Percentiles rank a stretch among this genome's conserved stretches.
phyloP scores from a whole-genome alignment of 768 basidiomycete genomes.

The Lactifluus subvellereus region DNA sequence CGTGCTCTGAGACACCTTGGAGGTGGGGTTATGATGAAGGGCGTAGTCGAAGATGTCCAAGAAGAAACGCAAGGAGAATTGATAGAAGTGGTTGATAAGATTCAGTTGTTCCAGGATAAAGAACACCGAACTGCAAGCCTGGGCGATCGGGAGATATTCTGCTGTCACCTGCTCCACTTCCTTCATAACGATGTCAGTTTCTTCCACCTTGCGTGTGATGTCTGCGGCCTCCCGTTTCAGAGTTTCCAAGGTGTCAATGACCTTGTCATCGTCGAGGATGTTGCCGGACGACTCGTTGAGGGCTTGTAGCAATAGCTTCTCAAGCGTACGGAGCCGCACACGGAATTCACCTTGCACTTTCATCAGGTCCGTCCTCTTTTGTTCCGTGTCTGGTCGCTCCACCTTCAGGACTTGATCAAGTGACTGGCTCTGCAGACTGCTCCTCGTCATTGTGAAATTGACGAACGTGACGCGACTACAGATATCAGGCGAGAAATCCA shows the following conservation, averaged over 20 bases:
- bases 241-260: conserved; percentile 93
- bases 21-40: conserved; percentile 86
- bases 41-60: conserved; percentile 97
- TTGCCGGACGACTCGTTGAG: conserved; percentile 96
- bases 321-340: conserved; percentile 83
- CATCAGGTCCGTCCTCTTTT: conserved; percentile 93
- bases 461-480: conserved; percentile 96
- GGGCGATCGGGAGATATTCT: conserved; percentile 90
- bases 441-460: conserved; percentile 98
- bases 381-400: conserved; percentile 94
- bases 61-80: conserved; percentile 97
- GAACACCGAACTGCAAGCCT: conserved; percentile 94
- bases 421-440: conserved; percentile 97
- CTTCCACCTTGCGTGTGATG: conserved; percentile 91
- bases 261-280: conserved; percentile 98
- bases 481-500: conserved; percentile 97
- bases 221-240: conserved; percentile 95
- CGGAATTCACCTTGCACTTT: conserved; percentile 98
- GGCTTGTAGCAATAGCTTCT: conserved; percentile 88
- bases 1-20: conserved; percentile 67
- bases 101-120: conserved; percentile 95
- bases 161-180: conserved; percentile 95
- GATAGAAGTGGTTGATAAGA: conserved; percentile 95
- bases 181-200: conserved; percentile 92
- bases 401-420: conserved; percentile 95